phyloP scores from a whole-genome alignment of 306 rosid genomes.

The Fragaria vesca region DNA sequence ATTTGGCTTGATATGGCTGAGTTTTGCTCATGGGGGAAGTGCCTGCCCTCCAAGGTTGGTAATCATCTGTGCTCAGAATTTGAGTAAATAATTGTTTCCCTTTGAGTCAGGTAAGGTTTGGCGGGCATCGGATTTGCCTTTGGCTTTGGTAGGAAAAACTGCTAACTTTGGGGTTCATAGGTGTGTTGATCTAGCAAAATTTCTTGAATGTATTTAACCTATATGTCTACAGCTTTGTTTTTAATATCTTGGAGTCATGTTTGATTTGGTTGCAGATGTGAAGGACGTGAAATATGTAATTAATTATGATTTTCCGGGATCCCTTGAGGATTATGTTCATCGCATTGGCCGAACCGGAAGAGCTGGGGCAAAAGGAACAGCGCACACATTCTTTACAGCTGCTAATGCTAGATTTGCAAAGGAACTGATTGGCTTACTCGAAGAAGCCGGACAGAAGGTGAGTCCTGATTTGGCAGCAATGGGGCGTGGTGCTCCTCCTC shows the following conservation, averaged over 20 bases:
- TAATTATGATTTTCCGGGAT: constrained; percentile 95
- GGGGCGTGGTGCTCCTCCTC: constrained; percentile 98
- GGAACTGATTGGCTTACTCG: constrained; percentile 82
- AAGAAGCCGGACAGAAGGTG: constrained; percentile 95
- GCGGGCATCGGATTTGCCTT: constrained; percentile 22
- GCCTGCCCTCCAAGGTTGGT: constrained; percentile 7
- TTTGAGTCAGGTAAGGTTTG: constrained; percentile 28
- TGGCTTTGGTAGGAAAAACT: constrained; percentile 28
- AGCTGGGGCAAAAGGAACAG: constrained; percentile 99
- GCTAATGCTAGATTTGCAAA: constrained; percentile 94
- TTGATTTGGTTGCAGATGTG: constrained; percentile 62
- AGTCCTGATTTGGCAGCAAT: constrained; percentile 91
- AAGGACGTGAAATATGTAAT: constrained; percentile 92
- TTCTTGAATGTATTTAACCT: constrained; percentile 17
- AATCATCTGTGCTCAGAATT: constrained; percentile 7
- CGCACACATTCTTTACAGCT: constrained; percentile 94
- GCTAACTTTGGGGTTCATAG: constrained; percentile 25
- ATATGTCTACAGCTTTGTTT: background rate
- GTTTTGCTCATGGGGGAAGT: constrained; percentile 1
- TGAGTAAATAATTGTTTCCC: constrained; percentile 23
- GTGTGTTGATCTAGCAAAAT: constrained; percentile 23
- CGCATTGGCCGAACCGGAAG: constrained; percentile 98
- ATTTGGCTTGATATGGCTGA: background rate
- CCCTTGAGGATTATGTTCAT: constrained; percentile 96
- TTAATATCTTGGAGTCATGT: background rate